phyloP scores from a whole-genome alignment of 2,329 filamentous ascomycete genomes.

The Botrytis galanthina region DNA sequence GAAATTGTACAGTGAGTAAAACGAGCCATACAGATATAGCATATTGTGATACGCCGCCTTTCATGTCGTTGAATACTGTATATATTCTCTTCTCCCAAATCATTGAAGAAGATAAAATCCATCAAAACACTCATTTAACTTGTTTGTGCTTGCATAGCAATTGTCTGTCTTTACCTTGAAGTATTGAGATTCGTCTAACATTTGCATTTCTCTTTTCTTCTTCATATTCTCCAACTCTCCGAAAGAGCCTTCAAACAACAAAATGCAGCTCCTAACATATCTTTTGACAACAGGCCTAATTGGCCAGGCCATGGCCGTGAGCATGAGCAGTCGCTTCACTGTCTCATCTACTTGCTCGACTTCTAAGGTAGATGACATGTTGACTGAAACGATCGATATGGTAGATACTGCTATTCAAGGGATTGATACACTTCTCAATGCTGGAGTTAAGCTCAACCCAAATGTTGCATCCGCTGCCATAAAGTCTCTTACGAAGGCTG shows the following conservation, averaged over 20 bases:
- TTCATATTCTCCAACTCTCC: background rate
- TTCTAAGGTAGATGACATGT: slow-evolving; percentile 14
- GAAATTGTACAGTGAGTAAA: slow-evolving; percentile 11
- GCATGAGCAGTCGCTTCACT: slow-evolving; percentile 18
- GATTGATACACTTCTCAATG: slow-evolving; percentile 15
- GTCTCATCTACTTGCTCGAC: slow-evolving; percentile 15
- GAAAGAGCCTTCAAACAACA: background rate
- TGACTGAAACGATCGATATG: slow-evolving; percentile 18
- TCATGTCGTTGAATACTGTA: background rate
- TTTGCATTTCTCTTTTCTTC: background rate
- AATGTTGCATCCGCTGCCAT: slow-evolving; percentile 2
- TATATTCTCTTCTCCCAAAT: slow-evolving; percentile 1
- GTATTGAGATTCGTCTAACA: background rate
- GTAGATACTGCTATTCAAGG: slow-evolving; percentile 5
- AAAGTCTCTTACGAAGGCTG: slow-evolving; percentile 5
- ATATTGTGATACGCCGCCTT: background rate
- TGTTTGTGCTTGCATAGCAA: slow-evolving; percentile 1
- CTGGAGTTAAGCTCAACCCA: slow-evolving; percentile 7
- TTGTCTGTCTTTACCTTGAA: slow-evolving; percentile 10
- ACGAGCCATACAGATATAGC: background rate
- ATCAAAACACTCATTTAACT: background rate
- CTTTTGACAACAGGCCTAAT: slow-evolving; percentile 2
- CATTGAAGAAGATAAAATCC: background rate
- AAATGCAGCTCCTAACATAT: slow-evolving; percentile 11
- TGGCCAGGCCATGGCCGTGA: background rate